Base-by-base conservation (phyloP, 164 flowering plant species). In the Liriodendron chinense region DNA sequence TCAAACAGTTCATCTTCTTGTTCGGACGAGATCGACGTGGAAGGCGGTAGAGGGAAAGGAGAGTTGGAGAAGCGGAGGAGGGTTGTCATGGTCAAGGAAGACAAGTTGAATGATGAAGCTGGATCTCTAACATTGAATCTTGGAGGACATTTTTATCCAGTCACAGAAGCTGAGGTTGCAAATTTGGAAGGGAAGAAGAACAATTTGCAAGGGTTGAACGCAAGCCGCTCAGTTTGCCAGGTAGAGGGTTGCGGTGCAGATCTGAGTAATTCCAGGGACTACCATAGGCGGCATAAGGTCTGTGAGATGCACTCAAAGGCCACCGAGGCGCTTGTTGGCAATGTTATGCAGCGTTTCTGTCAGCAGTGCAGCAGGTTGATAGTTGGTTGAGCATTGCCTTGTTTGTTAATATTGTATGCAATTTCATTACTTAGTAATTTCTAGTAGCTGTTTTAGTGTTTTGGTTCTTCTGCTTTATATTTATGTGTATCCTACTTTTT, bases 361-460 rank as follows among this genome's bases (percentile, higher is more conserved):
- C 99, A 96, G 86, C 99, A 96, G 83, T 96, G 99, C 75, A 96
- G 99, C 78, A 91, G 99, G 99, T 93, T 70, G 73, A 83, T 75
- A 24, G 49, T 70, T 21, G 56, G 12, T 53, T 53, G 43, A 34
- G 3, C 43, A 34, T 3, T 34, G 43, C 43, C 43, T 34, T 34
- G 43, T 34, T 34, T 34, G 43, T 34, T 34, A 34, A 34, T 34
- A 34, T 34, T 34, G 43, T 34, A 34, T 34, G 43, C 43, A 34
- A 34, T 34, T 34, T 34, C 43, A 34, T 34, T 6, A 34, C 5
- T 34, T 34, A 34, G 43, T 34, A 34, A 34, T 34, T 34, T 34
- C 43, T 34, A 34, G 43, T 34, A 4, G 43, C 43, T 34, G 43
- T 34, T 34, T 34, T 28, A 28, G 43, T 34, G 43, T 34, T 34